Percentiles rank a stretch among this genome's conserved stretches.
phyloP scores from a whole-genome alignment of 495 filamentous ascomycete species.

The Penicillium soppii region DNA sequence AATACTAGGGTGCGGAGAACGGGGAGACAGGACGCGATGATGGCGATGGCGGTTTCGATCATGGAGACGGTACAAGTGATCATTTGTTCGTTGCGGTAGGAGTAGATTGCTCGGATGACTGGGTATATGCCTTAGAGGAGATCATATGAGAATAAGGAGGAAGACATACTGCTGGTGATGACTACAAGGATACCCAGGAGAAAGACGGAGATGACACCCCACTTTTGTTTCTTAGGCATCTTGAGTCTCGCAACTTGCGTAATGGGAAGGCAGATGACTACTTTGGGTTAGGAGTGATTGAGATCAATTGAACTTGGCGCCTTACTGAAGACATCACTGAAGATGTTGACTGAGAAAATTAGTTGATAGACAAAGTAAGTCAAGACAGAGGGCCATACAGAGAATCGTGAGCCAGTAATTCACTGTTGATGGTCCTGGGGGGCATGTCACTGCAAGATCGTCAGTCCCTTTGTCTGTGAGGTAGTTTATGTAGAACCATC shows the following conservation, averaged over 20 bases:
- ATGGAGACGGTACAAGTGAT: constrained; percentile 29
- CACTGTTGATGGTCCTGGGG: constrained; percentile 10
- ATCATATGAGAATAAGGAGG: neutral
- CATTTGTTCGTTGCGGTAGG: constrained; percentile 22
- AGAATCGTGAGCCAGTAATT: constrained; percentile 26
- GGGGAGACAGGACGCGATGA: constrained; percentile 28
- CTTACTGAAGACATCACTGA: constrained; percentile 24
- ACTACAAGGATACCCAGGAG: constrained; percentile 23
- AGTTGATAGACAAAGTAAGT: neutral
- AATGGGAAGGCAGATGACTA: constrained; percentile 26
- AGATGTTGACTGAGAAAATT: constrained; percentile 23
- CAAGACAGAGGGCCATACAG: constrained; percentile 9
- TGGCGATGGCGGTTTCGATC: constrained; percentile 27
- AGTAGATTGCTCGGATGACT: constrained; percentile 27
- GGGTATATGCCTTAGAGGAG: neutral
- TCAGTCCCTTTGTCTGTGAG: constrained; percentile 1
- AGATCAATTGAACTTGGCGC: neutral
- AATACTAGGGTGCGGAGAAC: constrained; percentile 27
- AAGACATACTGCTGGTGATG: constrained; percentile 22
- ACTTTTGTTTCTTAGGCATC: constrained; percentile 22
- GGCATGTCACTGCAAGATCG: constrained; percentile 11
- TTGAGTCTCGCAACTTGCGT: constrained; percentile 20
- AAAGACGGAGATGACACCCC: constrained; percentile 23
- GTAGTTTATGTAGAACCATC: neutral
- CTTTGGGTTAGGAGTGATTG: neutral